These are phyloP conservation scores for Penicillium flavigenum DNA, from an alignment of 495 filamentous ascomycete genomes.

Conservation along the genomic window DNA sequence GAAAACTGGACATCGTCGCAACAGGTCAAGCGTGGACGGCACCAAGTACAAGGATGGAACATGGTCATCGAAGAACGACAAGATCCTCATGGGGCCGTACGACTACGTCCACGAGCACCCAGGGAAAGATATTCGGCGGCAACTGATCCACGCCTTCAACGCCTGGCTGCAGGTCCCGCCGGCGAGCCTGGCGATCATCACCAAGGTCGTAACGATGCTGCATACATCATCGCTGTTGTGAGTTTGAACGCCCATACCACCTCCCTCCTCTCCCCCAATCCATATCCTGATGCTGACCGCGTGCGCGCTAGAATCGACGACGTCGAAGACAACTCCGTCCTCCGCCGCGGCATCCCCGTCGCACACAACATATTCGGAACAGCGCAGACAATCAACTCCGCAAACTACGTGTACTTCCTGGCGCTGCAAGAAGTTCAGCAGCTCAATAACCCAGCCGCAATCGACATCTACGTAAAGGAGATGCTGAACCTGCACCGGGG, in stretches of 20 bases:
- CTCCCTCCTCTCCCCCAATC: background rate
- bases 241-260: conserved; percentile 13
- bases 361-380: conserved; percentile 94
- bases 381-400: conserved; percentile 94
- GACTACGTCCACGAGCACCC: conserved; percentile 84
- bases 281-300: background rate
- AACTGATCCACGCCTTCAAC: conserved; percentile 88
- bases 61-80: conserved; percentile 72
- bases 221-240: conserved; percentile 88
- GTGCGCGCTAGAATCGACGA: conserved; percentile 67
- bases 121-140: conserved; percentile 86
- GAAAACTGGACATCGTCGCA: conserved; percentile 38
- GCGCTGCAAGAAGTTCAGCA: conserved; percentile 80
- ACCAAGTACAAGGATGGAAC: conserved; percentile 52
- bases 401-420: conserved; percentile 95
- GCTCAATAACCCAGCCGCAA: conserved; percentile 65
- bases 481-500: conserved; percentile 91
- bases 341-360: conserved; percentile 87
- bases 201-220: conserved; percentile 85
- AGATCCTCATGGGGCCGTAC: conserved; percentile 79
- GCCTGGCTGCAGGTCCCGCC: conserved; percentile 81
- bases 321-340: conserved; percentile 78
- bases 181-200: conserved; percentile 76
- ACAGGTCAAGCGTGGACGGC: conserved; percentile 49
- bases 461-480: conserved; percentile 84